Evolutionary conservation across 257 asterid genomes (phyloP).

Genomic region (Plectranthus barbatus): DNA sequence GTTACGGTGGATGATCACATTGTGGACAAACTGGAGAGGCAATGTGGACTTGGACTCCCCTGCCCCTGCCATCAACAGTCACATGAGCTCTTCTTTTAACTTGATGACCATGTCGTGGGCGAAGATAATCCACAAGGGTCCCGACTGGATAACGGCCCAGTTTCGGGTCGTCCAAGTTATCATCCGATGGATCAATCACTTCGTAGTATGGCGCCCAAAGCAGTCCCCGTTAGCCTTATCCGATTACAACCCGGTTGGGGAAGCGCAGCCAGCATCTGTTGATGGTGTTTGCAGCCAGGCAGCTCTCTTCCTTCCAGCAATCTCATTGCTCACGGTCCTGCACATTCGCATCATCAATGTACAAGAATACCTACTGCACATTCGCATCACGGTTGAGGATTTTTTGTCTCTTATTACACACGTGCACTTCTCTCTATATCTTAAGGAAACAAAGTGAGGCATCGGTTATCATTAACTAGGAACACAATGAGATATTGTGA

Average conservation of each 20-base stretch:
- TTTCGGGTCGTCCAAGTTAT: slow-evolving; percentile 25
- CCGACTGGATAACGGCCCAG: slow-evolving; percentile 46
- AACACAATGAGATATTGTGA: neutral
- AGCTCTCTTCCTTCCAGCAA: slow-evolving; percentile 17
- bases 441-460: neutral
- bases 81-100: slow-evolving; percentile 44
- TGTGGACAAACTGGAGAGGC: slow-evolving; percentile 61
- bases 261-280: slow-evolving; percentile 45
- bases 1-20: slow-evolving; percentile 57
- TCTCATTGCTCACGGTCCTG: slow-evolving; percentile 26
- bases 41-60: slow-evolving; percentile 55
- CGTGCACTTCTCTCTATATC: neutral
- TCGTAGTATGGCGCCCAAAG: slow-evolving; percentile 36
- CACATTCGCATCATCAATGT: neutral
- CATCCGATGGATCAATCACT: slow-evolving; percentile 37
- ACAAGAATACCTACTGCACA: neutral
- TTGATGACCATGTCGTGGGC: slow-evolving; percentile 36
- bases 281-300: slow-evolving; percentile 44
- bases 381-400: too few relatives aligned
- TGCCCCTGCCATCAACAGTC: too few relatives aligned
- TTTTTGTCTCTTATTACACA: neutral
- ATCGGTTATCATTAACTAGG: neutral
- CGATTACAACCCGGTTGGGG: slow-evolving; percentile 35
- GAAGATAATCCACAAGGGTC: slow-evolving; percentile 54
- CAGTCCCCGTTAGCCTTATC: slow-evolving; percentile 31